phyloP scores from a whole-genome alignment of 805 yeast genomes.

The Starmerella powellii region DNA sequence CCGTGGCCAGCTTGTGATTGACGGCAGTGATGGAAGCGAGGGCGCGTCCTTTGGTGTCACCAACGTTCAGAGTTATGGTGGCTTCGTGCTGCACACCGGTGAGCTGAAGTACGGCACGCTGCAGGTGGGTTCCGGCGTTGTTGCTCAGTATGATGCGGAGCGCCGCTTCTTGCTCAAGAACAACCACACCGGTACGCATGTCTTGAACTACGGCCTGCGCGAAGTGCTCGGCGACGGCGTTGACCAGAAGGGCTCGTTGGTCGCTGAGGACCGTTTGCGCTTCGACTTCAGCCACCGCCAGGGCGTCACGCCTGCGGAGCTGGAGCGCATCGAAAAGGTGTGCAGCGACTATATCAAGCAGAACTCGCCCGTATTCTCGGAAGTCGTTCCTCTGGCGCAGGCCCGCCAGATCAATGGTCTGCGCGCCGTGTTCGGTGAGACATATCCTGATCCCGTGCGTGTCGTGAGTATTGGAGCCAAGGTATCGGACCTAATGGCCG shows the following conservation, averaged over 20 bases:
- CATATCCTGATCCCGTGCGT: slow-evolving; percentile 97
- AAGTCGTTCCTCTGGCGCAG: slow-evolving; percentile 61
- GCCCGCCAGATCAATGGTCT: slow-evolving; percentile 74
- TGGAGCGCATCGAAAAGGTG: slow-evolving; percentile 62
- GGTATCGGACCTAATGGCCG: slow-evolving; percentile 62
- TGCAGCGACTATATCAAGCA: slow-evolving; percentile 59
- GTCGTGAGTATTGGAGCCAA: slow-evolving; percentile 93
- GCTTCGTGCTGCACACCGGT: slow-evolving; percentile 94
- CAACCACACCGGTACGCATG: slow-evolving; percentile 97
- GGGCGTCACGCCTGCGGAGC: slow-evolving; percentile 59
- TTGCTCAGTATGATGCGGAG: slow-evolving; percentile 79
- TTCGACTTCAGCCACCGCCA: slow-evolving; percentile 93
- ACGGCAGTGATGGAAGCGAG: slow-evolving; percentile 69
- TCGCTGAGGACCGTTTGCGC: slow-evolving; percentile 87
- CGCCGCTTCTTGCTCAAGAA: slow-evolving; percentile 95
- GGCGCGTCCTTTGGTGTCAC: slow-evolving; percentile 75
- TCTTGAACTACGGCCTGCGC: slow-evolving; percentile 78
- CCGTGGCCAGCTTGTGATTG: slow-evolving; percentile 83
- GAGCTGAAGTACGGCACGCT: slow-evolving; percentile 62
- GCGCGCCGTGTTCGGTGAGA: slow-evolving; percentile 97
- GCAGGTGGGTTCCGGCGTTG: slow-evolving; percentile 54
- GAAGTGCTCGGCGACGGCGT: slow-evolving; percentile 76
- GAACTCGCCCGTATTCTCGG: slow-evolving; percentile 61
- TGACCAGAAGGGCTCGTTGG: slow-evolving; percentile 94
- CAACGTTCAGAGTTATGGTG: slow-evolving; percentile 86